Evolutionary conservation across 179 eudicot species (phyloP), one percentile per base, ranked within the genome.

Genomic region (Carnegiea gigantea): DNA sequence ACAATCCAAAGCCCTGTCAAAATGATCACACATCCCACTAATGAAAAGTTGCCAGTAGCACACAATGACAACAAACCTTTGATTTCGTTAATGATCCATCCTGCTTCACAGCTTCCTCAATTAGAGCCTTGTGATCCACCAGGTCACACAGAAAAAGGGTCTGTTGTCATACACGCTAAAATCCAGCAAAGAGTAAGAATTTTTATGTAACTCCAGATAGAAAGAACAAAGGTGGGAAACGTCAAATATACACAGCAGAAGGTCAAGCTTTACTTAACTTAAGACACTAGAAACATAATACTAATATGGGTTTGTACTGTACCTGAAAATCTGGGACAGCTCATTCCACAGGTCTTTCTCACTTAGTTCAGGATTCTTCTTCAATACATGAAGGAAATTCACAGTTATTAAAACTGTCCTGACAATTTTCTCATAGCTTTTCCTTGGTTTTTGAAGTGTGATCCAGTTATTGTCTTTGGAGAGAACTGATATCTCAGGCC

Each of bases 371-470:
- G 92, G 96, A 76, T 91, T 86, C 76, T 81, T 79, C 81, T 86
- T 90, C 74, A 84, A 46, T 38, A 88, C 81, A 65, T 91, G 89
- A 15, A 96, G 88, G 77, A 88, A 86, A 70, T 88, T 87, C 48
- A 95, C 86, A 1, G 98, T 89, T 33, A 95, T 80, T 88, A 90
- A 86, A 74, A 88, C 80, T 23, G 92, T 86, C 82, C 98, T 88
- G 74, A 92, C 81, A 51, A 77, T 83, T 12, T 84, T 81, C 85
- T 87, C 88, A 82, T 57, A 93, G 81, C 89, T 84, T 83, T 89
- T 90, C 79, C 93, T 90, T 62, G 99, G 92, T 81, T 91, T 94
- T 70, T 88, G 86, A 82, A 95, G 92, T 84, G 86, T 90, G 73
- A 94, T 90, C 99, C 99, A 95, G 33, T 84, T 74, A 38, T 91